Evolutionary conservation across 139 green algal species (phyloP).

Genomic region (Spirogloea muscicola): DNA sequence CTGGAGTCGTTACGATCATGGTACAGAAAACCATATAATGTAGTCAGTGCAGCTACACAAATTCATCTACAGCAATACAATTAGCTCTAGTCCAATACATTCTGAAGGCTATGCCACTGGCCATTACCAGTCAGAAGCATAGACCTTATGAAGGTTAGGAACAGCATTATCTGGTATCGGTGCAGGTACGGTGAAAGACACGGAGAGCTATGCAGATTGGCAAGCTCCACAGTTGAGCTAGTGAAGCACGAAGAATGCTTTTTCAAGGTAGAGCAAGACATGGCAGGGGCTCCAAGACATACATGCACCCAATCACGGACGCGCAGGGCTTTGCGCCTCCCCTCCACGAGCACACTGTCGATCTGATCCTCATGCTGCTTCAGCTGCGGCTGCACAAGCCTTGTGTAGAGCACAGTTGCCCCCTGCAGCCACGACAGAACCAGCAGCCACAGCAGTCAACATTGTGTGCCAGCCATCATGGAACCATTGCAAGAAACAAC

Average conservation of each 20-base stretch:
- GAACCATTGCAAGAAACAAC: too few species aligned
- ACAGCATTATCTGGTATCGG: background rate
- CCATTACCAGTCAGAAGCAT: background rate
- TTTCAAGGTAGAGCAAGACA: background rate
- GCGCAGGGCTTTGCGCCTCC: constrained; percentile 13
- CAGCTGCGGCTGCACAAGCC: constrained; percentile 20
- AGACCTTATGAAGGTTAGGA: background rate
- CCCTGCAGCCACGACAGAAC: constrained; percentile 25
- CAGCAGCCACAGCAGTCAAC: too few species aligned
- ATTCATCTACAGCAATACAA: constrained; percentile 2
- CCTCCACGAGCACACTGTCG: constrained; percentile 27
- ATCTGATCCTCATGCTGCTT: constrained; percentile 46
- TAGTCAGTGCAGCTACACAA: background rate
- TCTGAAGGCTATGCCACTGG: too few species aligned
- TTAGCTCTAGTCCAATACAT: too few species aligned
- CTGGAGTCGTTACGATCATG: background rate
- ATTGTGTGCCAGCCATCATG: too few species aligned
- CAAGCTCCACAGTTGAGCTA: too few species aligned
- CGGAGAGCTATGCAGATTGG: background rate
- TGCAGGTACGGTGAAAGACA: background rate
- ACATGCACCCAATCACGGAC: constrained; percentile 16
- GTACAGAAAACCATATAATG: background rate
- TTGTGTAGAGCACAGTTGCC: constrained; percentile 26
- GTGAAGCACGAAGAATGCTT: background rate
- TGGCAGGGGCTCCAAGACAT: background rate